phyloP scores from a whole-genome alignment of 75 land plant genomes.

The Pinus taeda region DNA sequence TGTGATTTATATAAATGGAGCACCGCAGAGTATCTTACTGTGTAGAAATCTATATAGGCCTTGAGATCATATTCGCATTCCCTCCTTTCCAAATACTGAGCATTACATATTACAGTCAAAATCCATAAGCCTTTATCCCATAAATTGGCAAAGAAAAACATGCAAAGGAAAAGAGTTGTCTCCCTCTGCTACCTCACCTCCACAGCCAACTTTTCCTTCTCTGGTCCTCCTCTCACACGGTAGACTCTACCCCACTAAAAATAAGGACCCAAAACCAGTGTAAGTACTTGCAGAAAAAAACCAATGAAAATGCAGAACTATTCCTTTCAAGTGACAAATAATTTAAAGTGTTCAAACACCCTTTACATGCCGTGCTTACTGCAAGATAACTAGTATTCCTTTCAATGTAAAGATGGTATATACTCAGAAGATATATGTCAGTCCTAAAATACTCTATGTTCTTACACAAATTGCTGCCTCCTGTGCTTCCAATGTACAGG shows the following conservation, averaged over 20 bases:
- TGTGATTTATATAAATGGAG: no score
- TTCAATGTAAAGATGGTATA: no score
- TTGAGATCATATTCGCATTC: slow-evolving; percentile 87
- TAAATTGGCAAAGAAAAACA: no score
- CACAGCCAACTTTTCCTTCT: slow-evolving; percentile 64
- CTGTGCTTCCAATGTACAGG: slow-evolving; percentile 69
- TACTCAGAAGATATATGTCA: no score
- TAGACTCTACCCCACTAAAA: slow-evolving; percentile 93
- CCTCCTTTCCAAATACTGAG: slow-evolving; percentile 86
- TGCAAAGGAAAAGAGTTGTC: no score
- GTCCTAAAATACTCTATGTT: slow-evolving; percentile 5
- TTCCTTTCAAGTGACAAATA: no score
- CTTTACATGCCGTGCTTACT: no score
- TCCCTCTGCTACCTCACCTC: slow-evolving; percentile 25
- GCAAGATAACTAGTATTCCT: not conserved
- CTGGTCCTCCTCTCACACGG: slow-evolving; percentile 61
- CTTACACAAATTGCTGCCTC: slow-evolving; percentile 88
- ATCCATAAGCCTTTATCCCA: no score
- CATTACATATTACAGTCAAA: not conserved
- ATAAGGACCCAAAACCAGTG: slow-evolving; percentile 5
- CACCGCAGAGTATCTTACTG: slow-evolving; percentile 26
- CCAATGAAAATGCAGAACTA: not conserved
- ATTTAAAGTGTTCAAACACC: no score
- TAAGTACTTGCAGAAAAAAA: slow-evolving; percentile 2
- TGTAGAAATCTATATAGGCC: slow-evolving; percentile 71